Evolutionary conservation across 768 basidiomycete species (phyloP), one percentile per base, ranked within the genome.

Genomic region (Termitomyces sp.): DNA sequence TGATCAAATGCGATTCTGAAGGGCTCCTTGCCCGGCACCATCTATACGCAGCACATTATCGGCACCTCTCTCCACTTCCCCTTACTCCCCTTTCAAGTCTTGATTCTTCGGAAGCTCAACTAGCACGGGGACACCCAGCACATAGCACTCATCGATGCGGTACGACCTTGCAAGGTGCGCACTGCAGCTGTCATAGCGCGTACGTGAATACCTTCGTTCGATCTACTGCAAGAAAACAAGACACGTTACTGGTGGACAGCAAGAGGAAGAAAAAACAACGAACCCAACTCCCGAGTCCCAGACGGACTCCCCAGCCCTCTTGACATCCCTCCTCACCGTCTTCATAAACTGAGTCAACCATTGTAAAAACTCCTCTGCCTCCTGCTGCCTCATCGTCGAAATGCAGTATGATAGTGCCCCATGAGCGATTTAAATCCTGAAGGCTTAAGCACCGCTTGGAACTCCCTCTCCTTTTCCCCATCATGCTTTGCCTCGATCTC

Each of bases 331-430:
- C n/a, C n/a, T n/a, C n/a, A n/a, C n/a, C n/a, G n/a, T 27, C 27
- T 92, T 78, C 16, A 99, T 72, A 20, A 83, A 78, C 6, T 84
- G 86, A 55, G 98, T 66, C 1, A 98, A 75, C 72, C 95, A 85
- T 37, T 84, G 81, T 55, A 99, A 81, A 75, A 98, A 98, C 73
- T 98, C 96, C 27, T 4, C 27, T 67, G 95, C 86, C 66, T 99
- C 97, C 68, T 98, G 97, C 72, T 99, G 96, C 54, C 84, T 81
- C 95, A 98, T 98, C 49, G 95, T 98, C 90, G 78, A 67, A 98
- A 98, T 73, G 98, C 96, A 37, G 83, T 83, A 66, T 98, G 96
- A 4, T 4, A 27, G 1, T 92, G 91, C 4, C 96, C 95, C 34
- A 98, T 83, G 9, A 98, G 81, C 6, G 85, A 76, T 72, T 98